Evolutionary conservation across 1,284 basidiomycete species (phyloP).

Genomic region (Vanrija pseudolonga): DNA sequence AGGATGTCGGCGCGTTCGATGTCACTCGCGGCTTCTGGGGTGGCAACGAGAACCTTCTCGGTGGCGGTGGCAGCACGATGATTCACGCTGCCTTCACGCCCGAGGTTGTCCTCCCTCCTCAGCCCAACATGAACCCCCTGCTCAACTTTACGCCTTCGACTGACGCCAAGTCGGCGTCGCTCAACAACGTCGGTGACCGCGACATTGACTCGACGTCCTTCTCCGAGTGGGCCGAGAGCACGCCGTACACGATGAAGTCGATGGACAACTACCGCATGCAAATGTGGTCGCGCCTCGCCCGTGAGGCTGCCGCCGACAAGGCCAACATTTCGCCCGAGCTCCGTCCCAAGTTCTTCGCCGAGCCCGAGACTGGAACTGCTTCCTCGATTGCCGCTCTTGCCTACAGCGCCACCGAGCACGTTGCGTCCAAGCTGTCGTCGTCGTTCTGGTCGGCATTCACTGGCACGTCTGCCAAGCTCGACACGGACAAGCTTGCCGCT

Average conservation of each 20-base stretch:
- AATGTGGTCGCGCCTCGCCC: conserved; percentile 76
- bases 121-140: conserved; percentile 73
- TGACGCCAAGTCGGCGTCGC: conserved; percentile 11
- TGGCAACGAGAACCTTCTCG: conserved; percentile 45
- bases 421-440: conserved; percentile 45
- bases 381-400: conserved; percentile 22
- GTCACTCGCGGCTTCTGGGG: conserved; percentile 67
- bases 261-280: conserved; percentile 82
- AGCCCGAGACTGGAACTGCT: conserved; percentile 10
- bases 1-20: conserved; percentile 60
- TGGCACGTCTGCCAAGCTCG: conserved; percentile 25
- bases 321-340: conserved; percentile 32
- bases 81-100: conserved; percentile 81
- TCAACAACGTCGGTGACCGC: conserved; percentile 33
- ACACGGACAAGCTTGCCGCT: conserved; percentile 49
- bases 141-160: conserved; percentile 52
- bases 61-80: conserved; percentile 67
- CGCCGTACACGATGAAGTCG: conserved; percentile 75
- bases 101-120: conserved; percentile 49
- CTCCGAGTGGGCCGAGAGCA: conserved; percentile 58
- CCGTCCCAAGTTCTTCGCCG: conserved; percentile 48
- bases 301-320: conserved; percentile 46
- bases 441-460: conserved; percentile 52
- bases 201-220: conserved; percentile 62
- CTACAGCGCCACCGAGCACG: conserved; percentile 38